Evolutionary conservation across 768 basidiomycete species (phyloP).

Genomic region (Steccherinum ochraceum): DNA sequence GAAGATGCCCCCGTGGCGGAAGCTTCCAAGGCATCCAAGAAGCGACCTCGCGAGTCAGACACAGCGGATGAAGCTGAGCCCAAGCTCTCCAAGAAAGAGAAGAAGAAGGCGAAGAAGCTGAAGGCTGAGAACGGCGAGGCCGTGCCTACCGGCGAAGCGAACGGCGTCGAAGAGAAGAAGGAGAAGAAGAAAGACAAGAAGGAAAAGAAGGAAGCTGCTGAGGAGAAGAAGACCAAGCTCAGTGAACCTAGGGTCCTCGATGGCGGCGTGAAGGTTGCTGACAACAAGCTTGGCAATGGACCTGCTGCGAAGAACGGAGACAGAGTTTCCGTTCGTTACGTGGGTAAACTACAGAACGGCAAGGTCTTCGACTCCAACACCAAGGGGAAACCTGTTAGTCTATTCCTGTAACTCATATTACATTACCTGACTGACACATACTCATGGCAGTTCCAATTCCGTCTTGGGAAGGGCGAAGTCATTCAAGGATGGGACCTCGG

Average conservation of each 20-base stretch:
- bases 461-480: slow-evolving; percentile 80
- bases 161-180: slow-evolving; percentile 29
- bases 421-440: too few species aligned
- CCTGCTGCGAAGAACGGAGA: slow-evolving; percentile 82
- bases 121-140: slow-evolving; percentile 53
- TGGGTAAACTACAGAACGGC: slow-evolving; percentile 80
- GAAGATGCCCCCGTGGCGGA: slow-evolving; percentile 15
- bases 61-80: slow-evolving; percentile 32
- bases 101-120: slow-evolving; percentile 75
- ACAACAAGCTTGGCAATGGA: slow-evolving; percentile 77
- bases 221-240: slow-evolving; percentile 21
- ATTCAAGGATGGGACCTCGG: slow-evolving; percentile 97
- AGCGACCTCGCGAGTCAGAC: slow-evolving; percentile 69
- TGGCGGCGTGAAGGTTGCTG: slow-evolving; percentile 71
- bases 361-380: slow-evolving; percentile 76
- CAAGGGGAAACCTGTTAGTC: slow-evolving; percentile 84
- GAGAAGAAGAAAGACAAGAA: slow-evolving; percentile 30
- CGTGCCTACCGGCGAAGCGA: slow-evolving; percentile 23
- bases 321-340: slow-evolving; percentile 81
- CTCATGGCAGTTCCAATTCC: slow-evolving; percentile 11
- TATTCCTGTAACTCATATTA: too few species aligned
- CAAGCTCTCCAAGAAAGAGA: slow-evolving; percentile 45
- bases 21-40: slow-evolving; percentile 33
- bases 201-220: slow-evolving; percentile 26
- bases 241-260: slow-evolving; percentile 30